These are phyloP conservation scores for Neurospora sp. DNA, from an alignment of 495 filamentous ascomycete species.

Conservation along the genomic window DNA sequence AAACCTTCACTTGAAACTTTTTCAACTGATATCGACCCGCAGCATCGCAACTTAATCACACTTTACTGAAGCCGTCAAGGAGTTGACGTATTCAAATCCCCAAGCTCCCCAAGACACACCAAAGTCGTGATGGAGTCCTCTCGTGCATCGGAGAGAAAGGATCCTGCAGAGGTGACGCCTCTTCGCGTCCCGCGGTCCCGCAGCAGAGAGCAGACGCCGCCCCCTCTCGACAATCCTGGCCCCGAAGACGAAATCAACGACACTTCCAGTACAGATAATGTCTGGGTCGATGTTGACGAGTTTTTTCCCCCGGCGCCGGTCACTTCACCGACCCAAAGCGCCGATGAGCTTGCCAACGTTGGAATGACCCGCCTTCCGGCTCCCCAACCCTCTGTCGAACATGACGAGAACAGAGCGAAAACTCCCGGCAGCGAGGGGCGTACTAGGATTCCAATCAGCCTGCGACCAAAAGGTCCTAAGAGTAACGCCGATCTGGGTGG, in stretches of 20 bases:
- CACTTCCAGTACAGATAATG: neutral
- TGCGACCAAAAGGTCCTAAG: neutral
- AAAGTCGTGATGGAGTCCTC: neutral
- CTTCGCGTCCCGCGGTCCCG: neutral
- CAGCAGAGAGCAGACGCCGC: neutral
- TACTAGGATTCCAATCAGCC: neutral
- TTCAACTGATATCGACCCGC: neutral
- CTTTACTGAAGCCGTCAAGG: neutral
- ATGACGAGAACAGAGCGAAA: neutral
- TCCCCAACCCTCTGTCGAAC: neutral
- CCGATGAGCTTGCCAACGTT: neutral
- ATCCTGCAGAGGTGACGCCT: neutral
- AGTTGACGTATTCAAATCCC: neutral
- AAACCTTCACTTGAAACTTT: neutral
- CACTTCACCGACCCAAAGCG: neutral
- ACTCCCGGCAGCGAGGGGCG: neutral
- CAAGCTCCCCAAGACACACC: neutral
- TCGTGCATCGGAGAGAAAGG: neutral
- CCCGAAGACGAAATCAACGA: neutral
- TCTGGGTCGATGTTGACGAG: neutral
- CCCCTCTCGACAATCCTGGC: neutral
- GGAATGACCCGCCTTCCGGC: neutral
- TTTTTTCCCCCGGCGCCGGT: neutral
- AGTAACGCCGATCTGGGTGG: constrained; percentile 5
- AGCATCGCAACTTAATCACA: neutral